Conservation (phyloP, 768 basidiomycete species). For the Suillus alpinus region DNA sequence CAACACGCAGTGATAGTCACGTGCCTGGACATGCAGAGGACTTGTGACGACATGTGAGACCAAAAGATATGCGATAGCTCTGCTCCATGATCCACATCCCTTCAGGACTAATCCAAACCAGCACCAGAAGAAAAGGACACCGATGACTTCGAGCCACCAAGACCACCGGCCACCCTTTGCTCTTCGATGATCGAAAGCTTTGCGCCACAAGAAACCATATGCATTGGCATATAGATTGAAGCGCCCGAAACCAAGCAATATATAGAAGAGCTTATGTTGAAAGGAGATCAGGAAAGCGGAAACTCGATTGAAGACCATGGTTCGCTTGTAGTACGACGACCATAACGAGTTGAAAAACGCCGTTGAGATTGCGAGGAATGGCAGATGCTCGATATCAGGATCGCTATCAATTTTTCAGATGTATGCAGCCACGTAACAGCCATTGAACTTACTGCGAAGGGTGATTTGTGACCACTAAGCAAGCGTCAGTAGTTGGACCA, state of each 20-base stretch:
- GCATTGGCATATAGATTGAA: conserved; percentile 94
- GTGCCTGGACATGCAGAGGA: conserved; percentile 92
- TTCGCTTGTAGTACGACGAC: conserved; percentile 93
- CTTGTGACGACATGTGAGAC: conserved; percentile 85
- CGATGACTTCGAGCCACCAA: conserved; percentile 72
- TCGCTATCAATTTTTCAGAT: conserved; percentile 45
- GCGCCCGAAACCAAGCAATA: conserved; percentile 85
- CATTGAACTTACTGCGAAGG: conserved; percentile 75
- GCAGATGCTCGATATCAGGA: conserved; percentile 84
- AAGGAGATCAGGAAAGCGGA: conserved; percentile 62
- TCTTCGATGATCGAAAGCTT: conserved; percentile 60
- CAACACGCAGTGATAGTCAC: conserved; percentile 16
- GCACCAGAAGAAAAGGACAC: conserved; percentile 80
- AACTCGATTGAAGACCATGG: conserved; percentile 74
- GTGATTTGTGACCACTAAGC: conserved; percentile 91
- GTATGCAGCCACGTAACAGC: background rate
- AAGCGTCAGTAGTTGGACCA: conserved; percentile 6
- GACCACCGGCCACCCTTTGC: conserved; percentile 74
- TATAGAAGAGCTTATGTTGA: conserved; percentile 92
- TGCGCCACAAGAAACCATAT: conserved; percentile 69
- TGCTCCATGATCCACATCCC: conserved; percentile 70
- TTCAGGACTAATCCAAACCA: conserved; percentile 79
- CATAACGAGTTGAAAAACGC: conserved; percentile 82
- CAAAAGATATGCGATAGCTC: conserved; percentile 68
- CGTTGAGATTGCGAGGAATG: conserved; percentile 92